Conservation (phyloP, 108 stramenopile species). For the Fragilaria radians region DNA sequence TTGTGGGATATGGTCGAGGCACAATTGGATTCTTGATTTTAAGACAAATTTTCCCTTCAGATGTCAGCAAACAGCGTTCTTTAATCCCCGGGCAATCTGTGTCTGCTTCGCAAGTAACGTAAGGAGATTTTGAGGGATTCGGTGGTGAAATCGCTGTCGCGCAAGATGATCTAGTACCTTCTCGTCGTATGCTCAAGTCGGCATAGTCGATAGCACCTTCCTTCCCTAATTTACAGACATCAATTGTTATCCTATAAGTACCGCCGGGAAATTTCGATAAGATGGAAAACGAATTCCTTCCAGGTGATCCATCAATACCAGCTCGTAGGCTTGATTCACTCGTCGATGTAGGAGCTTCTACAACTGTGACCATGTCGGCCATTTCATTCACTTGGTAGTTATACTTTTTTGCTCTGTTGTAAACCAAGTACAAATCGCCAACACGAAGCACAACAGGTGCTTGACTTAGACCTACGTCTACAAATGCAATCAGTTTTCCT, state of each 20-base stretch:
- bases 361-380: not conserved
- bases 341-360: not conserved
- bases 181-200: not conserved
- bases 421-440: not conserved
- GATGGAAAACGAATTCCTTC: not conserved
- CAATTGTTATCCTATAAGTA: not conserved
- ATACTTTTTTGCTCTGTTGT: not conserved
- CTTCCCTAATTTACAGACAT: not conserved
- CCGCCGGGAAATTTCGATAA: not conserved
- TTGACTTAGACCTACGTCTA: not conserved
- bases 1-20: no score
- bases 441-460: not conserved
- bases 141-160: not conserved
- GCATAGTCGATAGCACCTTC: not conserved
- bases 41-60: no score
- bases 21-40: no score
- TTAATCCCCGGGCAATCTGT: no score
- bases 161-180: slow-evolving; percentile 6
- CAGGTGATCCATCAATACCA: not conserved
- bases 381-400: not conserved
- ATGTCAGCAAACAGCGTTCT: no score
- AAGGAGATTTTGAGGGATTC: no score
- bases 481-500: not conserved
- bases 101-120: no score
- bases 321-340: not conserved